Evolutionary conservation across 2,329 filamentous ascomycete species (phyloP), one percentile per base, ranked within the genome.

Genomic region (Colletotrichum eremochloae): DNA sequence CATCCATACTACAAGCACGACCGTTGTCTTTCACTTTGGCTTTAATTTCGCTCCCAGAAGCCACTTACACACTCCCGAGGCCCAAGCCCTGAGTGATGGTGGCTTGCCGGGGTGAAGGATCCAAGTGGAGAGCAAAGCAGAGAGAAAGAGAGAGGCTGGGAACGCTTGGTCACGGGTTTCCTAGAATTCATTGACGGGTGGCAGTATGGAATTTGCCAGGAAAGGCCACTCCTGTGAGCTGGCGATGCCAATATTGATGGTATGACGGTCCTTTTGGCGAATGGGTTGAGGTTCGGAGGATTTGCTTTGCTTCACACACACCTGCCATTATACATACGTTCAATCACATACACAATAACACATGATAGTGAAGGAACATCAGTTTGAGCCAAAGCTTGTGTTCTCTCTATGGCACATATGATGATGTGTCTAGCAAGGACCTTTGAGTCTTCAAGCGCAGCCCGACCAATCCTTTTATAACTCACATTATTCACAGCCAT

Each of bases 191-290:
- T 50, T 86, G 5, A 12, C 77, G 38, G 67, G 69, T 18, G 75
- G 67, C 36, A 74, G 74, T 1, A 53, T 3, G 24, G 76, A 72
- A 46, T 85, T 24, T 24, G 24, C 24, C 24, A 24, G 79, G 31
- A 86, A 86, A 83, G 78, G 79, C 81, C 65, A 80, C 76, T 0
- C 79, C 76, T 1, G 76, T 85, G 38, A 83, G 82, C 0, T 83
- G 81, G 68, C 83, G 75, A 57, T 20, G 64, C 14, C 12, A 48
- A 63, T 40, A 24, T 24, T 24, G 24, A 11, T 40, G 38, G 60
- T 29, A 38, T 11, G 60, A 18, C 40, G 29, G 46, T 29, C n/a
- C 48, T 46, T 46, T 44, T 31, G 42, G 42, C 7, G 2, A 42
- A 29, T 33, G 11, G 15, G 12, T 31, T 46, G 44, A 46, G 6